A percentile compares a stretch with the other conserved stretches of the same genome.
These are phyloP conservation scores for Aspergillus spinulosporus DNA, from an alignment of 2,329 filamentous ascomycete species.

Conservation along the genomic window DNA sequence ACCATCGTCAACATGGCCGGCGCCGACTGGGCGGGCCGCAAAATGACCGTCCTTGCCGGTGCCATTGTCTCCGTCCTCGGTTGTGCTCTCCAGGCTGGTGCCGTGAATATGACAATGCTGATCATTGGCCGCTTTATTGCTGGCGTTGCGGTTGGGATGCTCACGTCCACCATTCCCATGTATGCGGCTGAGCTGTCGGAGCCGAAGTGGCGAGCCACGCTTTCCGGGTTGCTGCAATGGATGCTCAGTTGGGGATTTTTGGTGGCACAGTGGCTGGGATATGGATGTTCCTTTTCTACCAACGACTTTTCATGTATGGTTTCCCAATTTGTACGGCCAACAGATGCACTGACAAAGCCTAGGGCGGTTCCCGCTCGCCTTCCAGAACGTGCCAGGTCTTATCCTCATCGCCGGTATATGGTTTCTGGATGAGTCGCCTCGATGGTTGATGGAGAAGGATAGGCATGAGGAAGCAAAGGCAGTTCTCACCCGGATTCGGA, in stretches of 20 bases:
- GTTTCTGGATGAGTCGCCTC: slow-evolving; percentile 22
- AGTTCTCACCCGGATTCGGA: slow-evolving; percentile 30
- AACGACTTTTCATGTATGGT: slow-evolving; percentile 32
- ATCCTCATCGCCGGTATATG: slow-evolving; percentile 37
- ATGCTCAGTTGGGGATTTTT: slow-evolving; percentile 48
- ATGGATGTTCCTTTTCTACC: slow-evolving; percentile 42
- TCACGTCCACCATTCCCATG: slow-evolving; percentile 51
- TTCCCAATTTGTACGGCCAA: neutral
- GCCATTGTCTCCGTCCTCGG: slow-evolving; percentile 37
- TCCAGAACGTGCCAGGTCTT: slow-evolving; percentile 44
- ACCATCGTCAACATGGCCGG: slow-evolving; percentile 35
- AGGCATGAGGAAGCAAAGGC: slow-evolving; percentile 22
- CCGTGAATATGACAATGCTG: slow-evolving; percentile 41
- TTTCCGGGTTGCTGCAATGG: slow-evolving; percentile 43
- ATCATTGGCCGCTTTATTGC: slow-evolving; percentile 53
- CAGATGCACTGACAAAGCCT: neutral
- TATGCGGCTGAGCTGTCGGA: slow-evolving; percentile 30
- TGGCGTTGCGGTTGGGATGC: slow-evolving; percentile 51
- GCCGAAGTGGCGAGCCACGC: slow-evolving; percentile 9
- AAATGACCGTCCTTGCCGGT: slow-evolving; percentile 35
- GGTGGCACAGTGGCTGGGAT: slow-evolving; percentile 53
- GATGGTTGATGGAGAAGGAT: slow-evolving; percentile 18
- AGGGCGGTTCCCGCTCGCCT: slow-evolving; percentile 35
- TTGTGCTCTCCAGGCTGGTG: slow-evolving; percentile 37
- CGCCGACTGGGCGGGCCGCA: slow-evolving; percentile 34